These are phyloP conservation scores for Ampelomyces quisqualis DNA, from an alignment of 2,329 filamentous ascomycete genomes.

Conservation along the genomic window DNA sequence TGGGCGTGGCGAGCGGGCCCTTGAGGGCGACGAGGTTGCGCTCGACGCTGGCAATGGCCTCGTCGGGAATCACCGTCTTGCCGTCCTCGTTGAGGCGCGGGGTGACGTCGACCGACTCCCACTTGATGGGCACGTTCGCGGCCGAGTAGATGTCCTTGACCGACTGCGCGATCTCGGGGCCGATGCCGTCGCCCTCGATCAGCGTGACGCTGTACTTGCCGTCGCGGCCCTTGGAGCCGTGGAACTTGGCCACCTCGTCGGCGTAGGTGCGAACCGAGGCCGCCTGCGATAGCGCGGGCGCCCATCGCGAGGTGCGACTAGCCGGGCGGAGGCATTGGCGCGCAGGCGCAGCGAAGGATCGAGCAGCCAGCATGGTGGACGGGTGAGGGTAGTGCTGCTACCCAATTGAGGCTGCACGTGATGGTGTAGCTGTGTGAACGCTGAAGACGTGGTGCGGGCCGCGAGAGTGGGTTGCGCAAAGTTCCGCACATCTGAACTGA, in stretches of 20 bases:
- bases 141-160: conserved; percentile 99
- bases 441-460: conserved; percentile 20
- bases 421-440: conserved; percentile 34
- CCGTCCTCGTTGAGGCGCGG: conserved; percentile 91
- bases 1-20: conserved; percentile 94
- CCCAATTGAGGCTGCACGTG: conserved; percentile 39
- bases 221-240: conserved; percentile 83
- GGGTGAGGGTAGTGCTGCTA: conserved; percentile 22
- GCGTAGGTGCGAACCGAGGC: conserved; percentile 55
- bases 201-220: conserved; percentile 94
- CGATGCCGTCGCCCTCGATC: conserved; percentile 99
- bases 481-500: too few relatives aligned
- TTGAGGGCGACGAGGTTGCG: conserved; percentile 98
- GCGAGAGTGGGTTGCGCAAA: conserved; percentile 27
- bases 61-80: conserved; percentile 91
- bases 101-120: conserved; percentile 96
- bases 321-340: conserved; percentile 76
- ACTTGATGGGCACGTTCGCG: conserved; percentile 91
- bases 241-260: conserved; percentile 81
- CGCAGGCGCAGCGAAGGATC: conserved; percentile 73
- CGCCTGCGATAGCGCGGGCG: conserved; percentile 60
- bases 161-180: conserved; percentile 94
- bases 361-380: conserved; percentile 77
- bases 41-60: conserved; percentile 88
- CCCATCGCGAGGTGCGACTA: conserved; percentile 49